These are phyloP conservation scores for Pyrenopolyporus hunteri DNA, from an alignment of 495 filamentous ascomycete species.

Conservation along the genomic window DNA sequence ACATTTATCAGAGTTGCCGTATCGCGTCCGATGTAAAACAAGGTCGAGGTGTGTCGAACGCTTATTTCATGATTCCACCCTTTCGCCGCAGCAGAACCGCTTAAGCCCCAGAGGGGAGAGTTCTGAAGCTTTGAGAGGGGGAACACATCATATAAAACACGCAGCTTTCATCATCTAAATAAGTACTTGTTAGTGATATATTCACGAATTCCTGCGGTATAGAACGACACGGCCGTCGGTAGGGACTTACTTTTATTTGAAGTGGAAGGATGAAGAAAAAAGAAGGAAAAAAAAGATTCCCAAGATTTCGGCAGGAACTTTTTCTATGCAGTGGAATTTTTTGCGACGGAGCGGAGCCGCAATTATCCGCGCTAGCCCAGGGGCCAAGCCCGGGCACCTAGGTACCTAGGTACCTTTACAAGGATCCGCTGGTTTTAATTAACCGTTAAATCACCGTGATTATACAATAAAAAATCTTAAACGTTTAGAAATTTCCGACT, in stretches of 20 bases:
- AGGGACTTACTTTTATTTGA: conserved; percentile 80
- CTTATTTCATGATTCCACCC: conserved; percentile 86
- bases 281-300: conserved; percentile 58
- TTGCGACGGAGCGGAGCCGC: conserved; percentile 28
- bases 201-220: too few species aligned
- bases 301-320: conserved; percentile 1
- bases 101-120: conserved; percentile 88
- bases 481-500: too few species aligned
- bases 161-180: conserved; percentile 98
- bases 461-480: too few species aligned
- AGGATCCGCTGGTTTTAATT: too few species aligned
- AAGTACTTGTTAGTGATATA: conserved; percentile 50
- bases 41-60: conserved; percentile 97
- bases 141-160: conserved; percentile 88
- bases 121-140: conserved; percentile 67
- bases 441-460: too few species aligned
- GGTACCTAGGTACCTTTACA: not conserved
- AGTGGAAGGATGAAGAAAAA: conserved; percentile 94
- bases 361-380: conserved; percentile 20
- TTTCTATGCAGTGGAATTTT: conserved; percentile 10
- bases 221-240: too few species aligned
- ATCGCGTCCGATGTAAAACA: conserved; percentile 95
- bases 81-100: conserved; percentile 75
- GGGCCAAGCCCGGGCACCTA: not conserved
- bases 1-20: conserved; percentile 89